These are phyloP conservation scores for Letharia columbiana DNA, from an alignment of 495 filamentous ascomycete species.

Conservation along the genomic window DNA sequence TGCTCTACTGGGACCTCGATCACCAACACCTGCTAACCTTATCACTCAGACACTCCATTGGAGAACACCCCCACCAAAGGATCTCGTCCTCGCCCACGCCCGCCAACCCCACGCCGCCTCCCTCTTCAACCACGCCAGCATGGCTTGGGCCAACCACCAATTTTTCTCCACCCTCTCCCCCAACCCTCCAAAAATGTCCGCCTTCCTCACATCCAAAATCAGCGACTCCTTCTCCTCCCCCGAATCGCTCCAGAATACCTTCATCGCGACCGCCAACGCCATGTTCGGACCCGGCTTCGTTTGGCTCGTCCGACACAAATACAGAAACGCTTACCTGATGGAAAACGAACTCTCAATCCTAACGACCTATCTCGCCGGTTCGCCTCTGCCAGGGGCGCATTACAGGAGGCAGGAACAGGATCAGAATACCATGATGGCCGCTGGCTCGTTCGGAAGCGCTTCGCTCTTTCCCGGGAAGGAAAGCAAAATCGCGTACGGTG, in stretches of 20 bases:
- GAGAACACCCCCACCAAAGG: conserved; percentile 47
- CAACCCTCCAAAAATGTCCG: conserved; percentile 42
- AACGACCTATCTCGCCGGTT: conserved; percentile 83
- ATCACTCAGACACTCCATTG: conserved; percentile 43
- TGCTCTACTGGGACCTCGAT: background rate
- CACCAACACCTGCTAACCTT: background rate
- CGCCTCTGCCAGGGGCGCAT: conserved; percentile 76
- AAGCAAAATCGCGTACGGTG: conserved; percentile 52
- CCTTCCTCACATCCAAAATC: conserved; percentile 42
- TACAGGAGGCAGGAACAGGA: conserved; percentile 71
- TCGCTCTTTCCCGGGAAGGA: conserved; percentile 34
- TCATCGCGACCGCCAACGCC: conserved; percentile 69
- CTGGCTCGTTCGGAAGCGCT: conserved; percentile 40
- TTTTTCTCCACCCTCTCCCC: conserved; percentile 70
- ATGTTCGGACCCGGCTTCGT: conserved; percentile 99
- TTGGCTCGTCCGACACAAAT: conserved; percentile 63
- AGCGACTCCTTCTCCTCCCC: conserved; percentile 64
- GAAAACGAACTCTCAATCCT: conserved; percentile 57
- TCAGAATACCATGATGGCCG: conserved; percentile 54
- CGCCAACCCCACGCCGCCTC: conserved; percentile 66
- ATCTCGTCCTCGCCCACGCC: conserved; percentile 66
- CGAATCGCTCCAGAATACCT: conserved; percentile 67
- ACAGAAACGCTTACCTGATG: conserved; percentile 34
- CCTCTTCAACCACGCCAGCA: conserved; percentile 90
- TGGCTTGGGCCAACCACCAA: conserved; percentile 94